Evolutionary conservation across 169 alveolate genomes (phyloP), one percentile per base, ranked within the genome.

Genomic region (Plasmodium chabaudi): DNA sequence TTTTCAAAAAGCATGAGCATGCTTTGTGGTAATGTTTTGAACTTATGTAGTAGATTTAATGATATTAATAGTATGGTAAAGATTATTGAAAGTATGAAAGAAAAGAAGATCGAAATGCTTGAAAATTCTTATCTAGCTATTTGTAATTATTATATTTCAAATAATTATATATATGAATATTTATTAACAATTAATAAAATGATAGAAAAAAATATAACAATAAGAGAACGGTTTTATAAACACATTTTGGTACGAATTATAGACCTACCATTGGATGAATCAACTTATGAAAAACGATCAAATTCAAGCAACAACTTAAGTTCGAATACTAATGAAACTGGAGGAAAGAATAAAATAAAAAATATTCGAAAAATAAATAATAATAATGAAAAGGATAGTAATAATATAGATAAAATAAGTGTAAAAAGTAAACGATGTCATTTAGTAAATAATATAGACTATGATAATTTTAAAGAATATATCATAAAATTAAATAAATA

Each of bases 81-180:
- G 2, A 23, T 82, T 4, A 82, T 82, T n/a, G 63, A 82, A 44
- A 82, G 68, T 21, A 82, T 82, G 90, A 82, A 82, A 44, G 19
- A 5, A n/a, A 46, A 67, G 23, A 82, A 82, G 2, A 53, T 82
- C 55, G 84, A 82, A 13, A 82, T 82, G 90, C 84, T 23, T 19
- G 90, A 82, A 42, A 82, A 82, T 67, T 82, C 82, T 13, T 82
- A 55, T 17, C 25, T 82, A 9, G 90, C 90, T 6, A 82, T 82
- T 67, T 82, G 90, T 25, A 82, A 82, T 49, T 82, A 82, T 55
- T 82, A 82, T 42, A 82, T 82, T 1, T 65, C 84, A 57, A 82
- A 82, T 70, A 82, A 82, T 82, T 82, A 82, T 21, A 82, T 82
- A 42, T 65, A 82, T 56, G 90, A 82, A 59, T 82, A 82, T 60